Evolutionary conservation across 108 stramenopile genomes (phyloP).

Genomic region (Nitzschia inconspicua): DNA sequence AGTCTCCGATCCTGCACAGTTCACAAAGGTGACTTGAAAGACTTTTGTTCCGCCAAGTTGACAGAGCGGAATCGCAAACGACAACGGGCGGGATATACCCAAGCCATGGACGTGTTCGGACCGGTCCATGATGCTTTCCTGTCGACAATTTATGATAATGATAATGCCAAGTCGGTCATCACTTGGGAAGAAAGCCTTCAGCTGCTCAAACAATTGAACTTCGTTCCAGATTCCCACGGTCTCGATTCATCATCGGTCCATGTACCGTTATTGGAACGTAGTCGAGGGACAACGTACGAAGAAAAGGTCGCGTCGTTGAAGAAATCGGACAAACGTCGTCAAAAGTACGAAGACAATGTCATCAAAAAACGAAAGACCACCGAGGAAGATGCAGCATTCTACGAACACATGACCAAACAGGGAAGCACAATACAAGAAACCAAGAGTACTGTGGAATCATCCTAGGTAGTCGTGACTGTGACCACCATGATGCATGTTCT

Average conservation of each 20-base stretch:
- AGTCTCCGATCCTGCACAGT: conserved; percentile 42
- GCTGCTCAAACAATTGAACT: conserved; percentile 18
- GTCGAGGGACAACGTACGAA: conserved; percentile 81
- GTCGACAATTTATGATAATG: neutral
- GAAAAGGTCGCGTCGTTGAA: conserved; percentile 73
- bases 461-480: too few relatives aligned
- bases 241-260: conserved; percentile 45
- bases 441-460: too few relatives aligned
- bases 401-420: conserved; percentile 68
- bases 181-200: conserved; percentile 41
- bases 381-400: conserved; percentile 81
- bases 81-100: conserved; percentile 1
- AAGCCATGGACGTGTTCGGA: neutral
- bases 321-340: conserved; percentile 51
- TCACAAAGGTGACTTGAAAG: conserved; percentile 38
- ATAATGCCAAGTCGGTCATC: neutral
- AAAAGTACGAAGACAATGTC: conserved; percentile 72
- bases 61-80: conserved; percentile 49
- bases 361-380: conserved; percentile 74
- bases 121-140: neutral
- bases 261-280: conserved; percentile 64
- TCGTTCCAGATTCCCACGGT: conserved; percentile 37
- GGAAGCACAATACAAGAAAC: too few relatives aligned
- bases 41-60: conserved; percentile 44
- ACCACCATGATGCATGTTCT: too few relatives aligned